Evolutionary conservation across 306 rosid genomes (phyloP), one percentile per base, ranked within the genome.

Genomic region (Arachis hypogaea): DNA sequence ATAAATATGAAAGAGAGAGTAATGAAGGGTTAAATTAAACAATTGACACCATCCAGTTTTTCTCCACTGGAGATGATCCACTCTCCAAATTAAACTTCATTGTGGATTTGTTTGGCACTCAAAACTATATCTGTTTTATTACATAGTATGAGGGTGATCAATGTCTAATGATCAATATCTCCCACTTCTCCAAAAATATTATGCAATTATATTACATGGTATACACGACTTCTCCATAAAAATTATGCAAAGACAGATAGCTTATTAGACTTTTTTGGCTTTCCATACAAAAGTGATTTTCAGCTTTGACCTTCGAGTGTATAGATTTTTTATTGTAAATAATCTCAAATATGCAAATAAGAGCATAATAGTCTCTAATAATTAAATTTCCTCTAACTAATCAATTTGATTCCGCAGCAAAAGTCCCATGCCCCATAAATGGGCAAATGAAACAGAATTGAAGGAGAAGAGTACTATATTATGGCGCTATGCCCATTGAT

Each of bases 161-260:
- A 14, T 74, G 56, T 9, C 40, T 5, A 73, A 74, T 63, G 57
- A 57, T 60, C 40, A 42, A 49, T 12, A 6, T 66, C 50, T 41
- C 11, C 40, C 22, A 60, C 50, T 51, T 11, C 59, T 8, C 4
- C 5, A 56, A 56, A 28, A 18, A 59, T 10, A 3, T 49, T 50
- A 60, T 9, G 68, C 16, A 40, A n/a, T 57, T 72, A 49, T 38
- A 62, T 16, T 49, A 36, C 52, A 62, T 73, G 55, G 5, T 62
- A 50, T 62, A 10, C 69, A 73, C 10, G 62, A 6, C 33, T 73
- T 38, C 14, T 18, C 58, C 22, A 28, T n/a, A 59, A 58, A 30
- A 28, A 41, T 29, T 49, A 5, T 67, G 12, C 59, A 49, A 33
- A 29, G 41, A 49, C 50, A 45, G 6, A 30, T 64, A 4, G n/a